phyloP scores from a whole-genome alignment of 2,329 filamentous ascomycete species.

The Aquanectria penicillioides region DNA sequence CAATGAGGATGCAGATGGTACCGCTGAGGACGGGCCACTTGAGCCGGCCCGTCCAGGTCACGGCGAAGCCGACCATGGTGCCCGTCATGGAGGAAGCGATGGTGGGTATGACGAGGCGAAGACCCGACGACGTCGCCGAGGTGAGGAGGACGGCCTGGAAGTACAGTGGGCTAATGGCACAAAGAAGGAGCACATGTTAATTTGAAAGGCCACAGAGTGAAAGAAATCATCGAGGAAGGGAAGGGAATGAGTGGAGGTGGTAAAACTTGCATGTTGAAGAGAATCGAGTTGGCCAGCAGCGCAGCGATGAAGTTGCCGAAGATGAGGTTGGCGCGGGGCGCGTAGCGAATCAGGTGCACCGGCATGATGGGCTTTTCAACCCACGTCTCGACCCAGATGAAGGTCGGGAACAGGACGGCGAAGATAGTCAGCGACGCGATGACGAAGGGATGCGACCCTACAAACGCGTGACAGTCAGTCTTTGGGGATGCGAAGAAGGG shows the following conservation, averaged over 20 bases:
- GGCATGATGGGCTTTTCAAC: conserved; percentile 69
- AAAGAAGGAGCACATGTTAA: no score
- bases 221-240: background rate
- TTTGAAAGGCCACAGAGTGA: no score
- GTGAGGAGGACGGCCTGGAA: conserved; percentile 80
- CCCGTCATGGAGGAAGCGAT: conserved; percentile 65
- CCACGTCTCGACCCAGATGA: conserved; percentile 62
- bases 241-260: background rate
- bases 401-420: conserved; percentile 57
- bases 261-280: conserved; percentile 65
- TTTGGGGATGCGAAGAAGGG: background rate
- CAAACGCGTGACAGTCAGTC: conserved; percentile 20
- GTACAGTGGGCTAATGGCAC: conserved; percentile 78
- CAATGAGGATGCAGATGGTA: conserved; percentile 57
- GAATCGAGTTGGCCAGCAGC: conserved; percentile 63
- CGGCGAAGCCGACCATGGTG: conserved; percentile 68
- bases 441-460: conserved; percentile 68
- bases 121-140: conserved; percentile 75
- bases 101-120: conserved; percentile 74
- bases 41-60: conserved; percentile 67
- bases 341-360: conserved; percentile 58
- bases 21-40: conserved; percentile 69
- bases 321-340: conserved; percentile 67
- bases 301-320: conserved; percentile 64
- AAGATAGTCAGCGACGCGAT: conserved; percentile 61